These are phyloP conservation scores for Solanum commersonii DNA, from an alignment of 257 asterid genomes.

Conservation along the genomic window DNA sequence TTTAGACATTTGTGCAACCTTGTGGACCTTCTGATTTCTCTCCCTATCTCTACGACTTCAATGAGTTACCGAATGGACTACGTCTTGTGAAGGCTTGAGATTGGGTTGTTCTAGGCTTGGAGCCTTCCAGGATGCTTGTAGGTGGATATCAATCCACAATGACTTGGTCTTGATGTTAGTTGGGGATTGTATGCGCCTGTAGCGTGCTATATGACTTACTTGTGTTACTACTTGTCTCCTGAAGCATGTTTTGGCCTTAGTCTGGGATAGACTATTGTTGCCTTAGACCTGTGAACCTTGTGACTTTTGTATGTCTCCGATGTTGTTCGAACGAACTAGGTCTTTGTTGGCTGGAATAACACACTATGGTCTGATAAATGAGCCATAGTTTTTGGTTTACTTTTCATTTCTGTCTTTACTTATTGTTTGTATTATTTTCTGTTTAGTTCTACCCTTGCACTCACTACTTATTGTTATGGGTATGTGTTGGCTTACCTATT, in stretches of 20 bases:
- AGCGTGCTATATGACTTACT: not conserved
- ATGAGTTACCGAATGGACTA: not conserved
- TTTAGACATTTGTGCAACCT: not conserved
- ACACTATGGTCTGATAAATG: not conserved
- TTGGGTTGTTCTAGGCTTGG: not conserved
- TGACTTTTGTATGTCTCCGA: not conserved
- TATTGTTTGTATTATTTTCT: too few species aligned
- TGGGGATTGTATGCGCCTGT: not conserved
- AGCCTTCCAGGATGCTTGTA: not conserved
- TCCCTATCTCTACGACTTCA: not conserved
- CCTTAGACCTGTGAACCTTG: not conserved
- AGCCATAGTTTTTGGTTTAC: not conserved
- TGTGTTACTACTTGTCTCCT: not conserved
- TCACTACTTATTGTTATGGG: not conserved
- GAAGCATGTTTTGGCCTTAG: not conserved
- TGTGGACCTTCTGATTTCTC: not conserved
- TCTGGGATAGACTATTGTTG: not conserved
- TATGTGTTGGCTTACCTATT: not conserved
- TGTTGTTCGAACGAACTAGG: not conserved
- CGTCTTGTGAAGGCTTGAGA: not conserved
- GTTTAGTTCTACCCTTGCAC: not conserved
- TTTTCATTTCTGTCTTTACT: not conserved
- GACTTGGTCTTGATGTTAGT: not conserved
- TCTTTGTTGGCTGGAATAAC: not conserved
- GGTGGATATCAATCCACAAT: not conserved